Base-by-base conservation (phyloP, 345 rosid genomes). In the Dimocarpus longan region DNA sequence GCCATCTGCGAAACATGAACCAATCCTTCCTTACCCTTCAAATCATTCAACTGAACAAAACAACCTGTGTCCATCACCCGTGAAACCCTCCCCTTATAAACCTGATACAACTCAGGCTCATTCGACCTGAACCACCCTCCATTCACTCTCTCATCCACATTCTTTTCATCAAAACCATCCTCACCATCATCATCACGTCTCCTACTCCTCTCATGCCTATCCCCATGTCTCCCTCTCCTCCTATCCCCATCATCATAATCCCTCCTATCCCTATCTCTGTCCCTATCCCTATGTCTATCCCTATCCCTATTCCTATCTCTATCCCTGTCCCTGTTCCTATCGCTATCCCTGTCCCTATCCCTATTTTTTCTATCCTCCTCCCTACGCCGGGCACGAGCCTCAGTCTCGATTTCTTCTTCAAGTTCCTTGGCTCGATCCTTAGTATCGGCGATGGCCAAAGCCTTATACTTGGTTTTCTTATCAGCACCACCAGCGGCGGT, bases 1-100 rank as follows among this genome's bases (percentile, higher is more conserved):
- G 93, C 95, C 69, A 93, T 90, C 91, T 94, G 95, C 7, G 97
- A 93, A 76, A 93, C 88, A 88, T 93, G 98, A 59, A 92, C 97
- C 81, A 94, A 71, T 24, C 98, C 99, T 84, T 93, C 99, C 80
- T 91, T 92, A n/a, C 97, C 97, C 80, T 89, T 86, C 77, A 92
- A 86, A 68, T 85, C 95, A 77, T 70, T 91, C 80, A 95, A 84
- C 63, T 90, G 95, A 77, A 95, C 99, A 65, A 95, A 92, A 75
- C 95, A 94, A 32, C 95, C 97, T 0, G 91, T 72, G 6, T 91
- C 98, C 98, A 93, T 92, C 52, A 94, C 97, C 79, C 95, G 88
- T 0, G 97, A 89, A 26, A 95, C 91, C 79, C 90, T 89, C 10
- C 97, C 98, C 83, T 86, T 89, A 63, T 95, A 94, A 2, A 95